Evolutionary conservation across 129 eudicot species (phyloP).

Genomic region (Escallonia herrerae): DNA sequence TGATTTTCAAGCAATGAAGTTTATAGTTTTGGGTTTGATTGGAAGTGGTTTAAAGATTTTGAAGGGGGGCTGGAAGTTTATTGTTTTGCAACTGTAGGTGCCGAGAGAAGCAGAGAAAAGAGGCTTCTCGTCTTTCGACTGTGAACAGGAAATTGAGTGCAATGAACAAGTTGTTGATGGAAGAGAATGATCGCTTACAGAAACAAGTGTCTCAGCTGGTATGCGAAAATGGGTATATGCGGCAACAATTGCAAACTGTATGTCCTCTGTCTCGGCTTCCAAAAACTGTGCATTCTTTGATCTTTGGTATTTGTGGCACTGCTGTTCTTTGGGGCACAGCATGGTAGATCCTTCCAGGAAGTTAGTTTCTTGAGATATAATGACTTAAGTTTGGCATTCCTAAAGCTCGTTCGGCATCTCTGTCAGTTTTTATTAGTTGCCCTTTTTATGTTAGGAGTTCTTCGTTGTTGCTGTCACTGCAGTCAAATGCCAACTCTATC

Average conservation of each 20-base stretch:
- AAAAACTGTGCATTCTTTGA: neutral
- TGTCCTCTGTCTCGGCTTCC: neutral
- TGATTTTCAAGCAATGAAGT: neutral
- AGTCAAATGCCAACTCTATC: neutral
- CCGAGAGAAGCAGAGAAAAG: slow-evolving; percentile 86
- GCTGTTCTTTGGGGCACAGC: no score
- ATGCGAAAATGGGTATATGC: slow-evolving; percentile 78
- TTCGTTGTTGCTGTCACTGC: neutral
- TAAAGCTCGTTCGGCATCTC: no score
- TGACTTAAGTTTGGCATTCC: neutral
- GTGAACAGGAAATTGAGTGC: slow-evolving; percentile 87
- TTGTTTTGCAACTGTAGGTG: slow-evolving; percentile 35
- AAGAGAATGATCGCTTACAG: slow-evolving; percentile 92
- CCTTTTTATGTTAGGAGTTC: neutral
- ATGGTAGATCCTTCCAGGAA: neutral
- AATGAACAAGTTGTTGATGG: slow-evolving; percentile 92
- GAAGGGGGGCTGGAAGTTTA: neutral
- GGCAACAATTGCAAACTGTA: slow-evolving; percentile 74
- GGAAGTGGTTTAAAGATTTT: neutral
- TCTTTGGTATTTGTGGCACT: neutral
- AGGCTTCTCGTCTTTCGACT: slow-evolving; percentile 66
- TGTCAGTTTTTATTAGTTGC: neutral
- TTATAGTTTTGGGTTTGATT: neutral
- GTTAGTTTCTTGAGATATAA: neutral
- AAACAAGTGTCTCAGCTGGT: slow-evolving; percentile 93